Evolutionary conservation across 139 green algal genomes (phyloP).

Genomic region (Picocystis salinarum): DNA sequence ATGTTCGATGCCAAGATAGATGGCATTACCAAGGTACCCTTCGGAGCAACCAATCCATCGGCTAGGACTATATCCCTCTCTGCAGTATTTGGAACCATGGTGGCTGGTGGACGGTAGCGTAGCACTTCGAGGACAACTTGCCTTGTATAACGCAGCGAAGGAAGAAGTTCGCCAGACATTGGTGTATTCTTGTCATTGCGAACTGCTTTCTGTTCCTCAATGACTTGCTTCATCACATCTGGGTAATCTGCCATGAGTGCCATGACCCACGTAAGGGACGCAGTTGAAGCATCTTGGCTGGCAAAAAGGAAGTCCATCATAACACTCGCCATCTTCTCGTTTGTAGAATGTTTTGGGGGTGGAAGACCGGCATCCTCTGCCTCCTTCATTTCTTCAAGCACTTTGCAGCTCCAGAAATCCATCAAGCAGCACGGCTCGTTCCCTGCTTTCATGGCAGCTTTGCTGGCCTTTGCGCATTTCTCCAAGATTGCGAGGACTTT

Average conservation of each 20-base stretch:
- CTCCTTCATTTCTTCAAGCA: conserved; percentile 39
- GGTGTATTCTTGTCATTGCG: conserved; percentile 25
- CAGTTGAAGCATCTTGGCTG: conserved; percentile 61
- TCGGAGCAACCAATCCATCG: conserved; percentile 18
- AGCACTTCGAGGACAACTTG: conserved; percentile 64
- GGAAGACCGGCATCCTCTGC: conserved; percentile 28
- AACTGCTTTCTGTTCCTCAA: conserved; percentile 36
- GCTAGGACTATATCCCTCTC: background rate
- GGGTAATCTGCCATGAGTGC: conserved; percentile 60
- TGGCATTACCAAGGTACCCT: conserved; percentile 55
- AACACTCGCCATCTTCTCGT: conserved; percentile 44
- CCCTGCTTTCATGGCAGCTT: conserved; percentile 28
- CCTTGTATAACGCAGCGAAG: conserved; percentile 54
- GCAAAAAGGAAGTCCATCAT: conserved; percentile 79
- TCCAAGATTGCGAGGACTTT: conserved; percentile 44
- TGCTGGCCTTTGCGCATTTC: conserved; percentile 24
- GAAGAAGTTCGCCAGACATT: conserved; percentile 42
- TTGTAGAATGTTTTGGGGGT: conserved; percentile 26
- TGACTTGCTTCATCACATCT: conserved; percentile 45
- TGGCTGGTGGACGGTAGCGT: conserved; percentile 46
- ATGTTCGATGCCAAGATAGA: conserved; percentile 20
- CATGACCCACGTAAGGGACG: conserved; percentile 56
- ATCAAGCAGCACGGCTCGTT: conserved; percentile 51
- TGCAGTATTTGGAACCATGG: conserved; percentile 48
- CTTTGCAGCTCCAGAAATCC: conserved; percentile 36